Base-by-base conservation (phyloP, 2,329 filamentous ascomycete species). In the Rhynchosporium agropyri region DNA sequence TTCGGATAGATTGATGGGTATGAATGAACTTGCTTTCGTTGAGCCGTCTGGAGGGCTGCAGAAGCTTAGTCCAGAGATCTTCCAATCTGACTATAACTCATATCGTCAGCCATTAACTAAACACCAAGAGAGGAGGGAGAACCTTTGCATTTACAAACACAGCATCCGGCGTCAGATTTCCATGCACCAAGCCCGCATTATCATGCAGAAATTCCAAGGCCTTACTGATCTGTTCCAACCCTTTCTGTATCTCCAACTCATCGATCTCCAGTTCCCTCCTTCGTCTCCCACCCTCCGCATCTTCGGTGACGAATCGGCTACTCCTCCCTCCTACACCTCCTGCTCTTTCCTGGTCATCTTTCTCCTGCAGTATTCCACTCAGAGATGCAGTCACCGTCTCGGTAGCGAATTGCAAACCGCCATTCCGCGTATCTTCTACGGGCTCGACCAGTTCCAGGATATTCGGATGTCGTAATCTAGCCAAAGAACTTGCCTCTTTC, bases 221-320 rank as follows among this genome's bases (percentile, higher is more conserved):
- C 75, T 97, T 97, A 73, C 89, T 93, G 67, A 99, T 84, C 76
- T 99, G 95, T 65, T 98, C 79, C 66, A 99, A 77, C 0, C 95
- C 95, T 77, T 99, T 99, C 76, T 99, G 95, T 71, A 98, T 96
- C 77, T 99, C 95, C 63, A 99, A 80, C 78, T 98, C 95, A 74
- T 99, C 95, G 65, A 99, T 91, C 75, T 98, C 94, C 13, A 97
- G 77, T 73, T 98, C 93, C 70, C 90, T 84, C 71, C 91, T 82
- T 70, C 87, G 84, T 68, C 86, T 83, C 56, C 85, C 86, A 42
- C 90, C 90, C 69, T 93, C 89, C 0, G 88, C 81, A 69, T 92
- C 89, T 72, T 95, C 91, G 1, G 90, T 87, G 60, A 95, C 89
- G 77, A 88, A 95, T 69, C 91, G 88, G 75, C 91, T 92, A 3